phyloP scores from a whole-genome alignment of 306 rosid genomes.

The Dalbergia cultrata region DNA sequence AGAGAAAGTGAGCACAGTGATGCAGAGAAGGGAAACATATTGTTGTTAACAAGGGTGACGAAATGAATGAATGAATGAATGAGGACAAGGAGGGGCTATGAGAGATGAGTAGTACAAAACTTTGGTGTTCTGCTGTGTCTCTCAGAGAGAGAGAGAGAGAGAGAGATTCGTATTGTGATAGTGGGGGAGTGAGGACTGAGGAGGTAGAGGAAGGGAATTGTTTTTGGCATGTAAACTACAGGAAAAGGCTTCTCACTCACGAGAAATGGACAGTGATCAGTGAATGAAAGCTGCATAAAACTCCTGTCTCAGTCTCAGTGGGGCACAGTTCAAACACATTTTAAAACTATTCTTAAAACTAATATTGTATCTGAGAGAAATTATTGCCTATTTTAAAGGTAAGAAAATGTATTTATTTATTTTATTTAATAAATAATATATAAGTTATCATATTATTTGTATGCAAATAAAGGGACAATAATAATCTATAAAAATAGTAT shows the following conservation, averaged over 20 bases:
- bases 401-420: too few relatives aligned
- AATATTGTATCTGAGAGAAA: too few relatives aligned
- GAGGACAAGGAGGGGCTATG: neutral
- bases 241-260: conserved; percentile 48
- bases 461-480: too few relatives aligned
- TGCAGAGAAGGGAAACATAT: conserved; percentile 35
- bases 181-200: conserved; percentile 32
- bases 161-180: conserved; percentile 35
- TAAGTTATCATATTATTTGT: too few relatives aligned
- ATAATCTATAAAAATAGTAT: too few relatives aligned
- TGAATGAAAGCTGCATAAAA: conserved; percentile 66
- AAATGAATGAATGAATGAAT: conserved; percentile 26
- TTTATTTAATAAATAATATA: too few relatives aligned
- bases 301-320: conserved; percentile 42
- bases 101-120: conserved; percentile 38
- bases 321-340: conserved; percentile 24
- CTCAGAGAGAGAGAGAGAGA: conserved; percentile 34
- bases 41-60: conserved; percentile 43
- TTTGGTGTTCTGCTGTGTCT: conserved; percentile 57
- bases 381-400: too few relatives aligned
- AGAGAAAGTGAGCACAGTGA: conserved; percentile 50
- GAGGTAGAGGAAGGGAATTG: conserved; percentile 34
- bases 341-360: too few relatives aligned
- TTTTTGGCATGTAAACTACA: conserved; percentile 47
- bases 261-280: conserved; percentile 71